phyloP scores from a whole-genome alignment of 257 asterid species.

The Orobanche coerulescens region DNA sequence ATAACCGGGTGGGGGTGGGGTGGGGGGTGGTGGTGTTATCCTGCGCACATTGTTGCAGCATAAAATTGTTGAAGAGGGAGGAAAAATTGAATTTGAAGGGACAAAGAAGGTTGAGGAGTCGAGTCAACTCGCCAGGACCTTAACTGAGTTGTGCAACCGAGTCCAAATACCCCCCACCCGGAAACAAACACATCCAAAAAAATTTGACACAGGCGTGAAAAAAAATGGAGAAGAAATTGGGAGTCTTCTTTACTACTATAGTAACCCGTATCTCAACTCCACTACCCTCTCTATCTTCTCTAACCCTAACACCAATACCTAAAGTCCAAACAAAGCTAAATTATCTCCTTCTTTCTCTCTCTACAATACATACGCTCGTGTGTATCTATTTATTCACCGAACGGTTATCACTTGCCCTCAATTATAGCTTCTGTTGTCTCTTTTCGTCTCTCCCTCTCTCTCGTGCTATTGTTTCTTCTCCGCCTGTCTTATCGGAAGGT shows the following conservation, averaged over 20 bases:
- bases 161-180: slow-evolving; percentile 29
- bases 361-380: slow-evolving; percentile 18
- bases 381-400: slow-evolving; percentile 23
- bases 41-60: slow-evolving; percentile 57
- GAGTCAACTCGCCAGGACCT: slow-evolving; percentile 47
- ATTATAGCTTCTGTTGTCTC: slow-evolving; percentile 9
- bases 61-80: slow-evolving; percentile 23
- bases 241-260: slow-evolving; percentile 51
- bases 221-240: slow-evolving; percentile 73
- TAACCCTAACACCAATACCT: slow-evolving; percentile 45
- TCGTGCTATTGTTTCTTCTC: slow-evolving; percentile 10
- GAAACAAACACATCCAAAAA: slow-evolving; percentile 25
- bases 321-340: slow-evolving; percentile 25
- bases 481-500: slow-evolving; percentile 22
- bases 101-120: slow-evolving; percentile 9
- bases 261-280: slow-evolving; percentile 27
- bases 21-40: slow-evolving; percentile 20
- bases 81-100: slow-evolving; percentile 23
- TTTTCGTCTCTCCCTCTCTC: slow-evolving; percentile 3
- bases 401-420: slow-evolving; percentile 28
- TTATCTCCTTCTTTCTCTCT: slow-evolving; percentile 9
- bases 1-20: slow-evolving; percentile 21
- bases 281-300: slow-evolving; percentile 26
- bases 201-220: slow-evolving; percentile 39
- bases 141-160: slow-evolving; percentile 36